A percentile compares a stretch with the other conserved stretches of the same genome.
These are phyloP conservation scores for Eimeria falciformis DNA, from an alignment of 169 alveolate species.

Conservation along the genomic window DNA sequence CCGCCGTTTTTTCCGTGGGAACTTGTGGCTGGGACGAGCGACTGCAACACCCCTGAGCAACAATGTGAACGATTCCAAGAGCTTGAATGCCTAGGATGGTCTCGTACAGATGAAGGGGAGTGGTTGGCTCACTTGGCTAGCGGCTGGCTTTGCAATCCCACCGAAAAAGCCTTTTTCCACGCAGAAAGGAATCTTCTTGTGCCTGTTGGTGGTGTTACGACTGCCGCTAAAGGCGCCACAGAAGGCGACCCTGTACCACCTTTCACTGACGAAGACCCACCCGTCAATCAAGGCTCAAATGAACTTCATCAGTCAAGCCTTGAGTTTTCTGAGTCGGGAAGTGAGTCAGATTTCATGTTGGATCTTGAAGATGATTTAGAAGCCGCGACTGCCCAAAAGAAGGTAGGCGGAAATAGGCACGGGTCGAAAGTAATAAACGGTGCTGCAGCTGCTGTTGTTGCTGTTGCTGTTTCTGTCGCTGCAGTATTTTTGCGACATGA, in stretches of 20 bases:
- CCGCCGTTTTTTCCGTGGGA: slow-evolving; percentile 36
- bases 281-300: no score
- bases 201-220: no score
- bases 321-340: background rate
- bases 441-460: no score
- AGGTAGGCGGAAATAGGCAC: background rate
- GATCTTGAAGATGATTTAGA: slow-evolving; percentile 58
- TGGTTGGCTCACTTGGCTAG: slow-evolving; percentile 41
- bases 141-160: slow-evolving; percentile 52
- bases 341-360: slow-evolving; percentile 35
- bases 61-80: background rate
- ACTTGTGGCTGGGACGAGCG: background rate
- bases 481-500: no score
- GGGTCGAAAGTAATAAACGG: no score
- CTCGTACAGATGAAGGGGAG: slow-evolving; percentile 14
- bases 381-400: slow-evolving; percentile 57
- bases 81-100: slow-evolving; percentile 18
- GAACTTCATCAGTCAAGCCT: background rate
- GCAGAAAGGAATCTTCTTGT: slow-evolving; percentile 27
- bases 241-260: no score
- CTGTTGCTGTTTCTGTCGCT: no score
- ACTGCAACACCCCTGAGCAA: no score
- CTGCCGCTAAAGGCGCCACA: no score
- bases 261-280: no score
- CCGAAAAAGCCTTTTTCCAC: slow-evolving; percentile 17